These are phyloP conservation scores for Cyberlindnera veronae DNA, from an alignment of 805 yeast species.

Conservation along the genomic window DNA sequence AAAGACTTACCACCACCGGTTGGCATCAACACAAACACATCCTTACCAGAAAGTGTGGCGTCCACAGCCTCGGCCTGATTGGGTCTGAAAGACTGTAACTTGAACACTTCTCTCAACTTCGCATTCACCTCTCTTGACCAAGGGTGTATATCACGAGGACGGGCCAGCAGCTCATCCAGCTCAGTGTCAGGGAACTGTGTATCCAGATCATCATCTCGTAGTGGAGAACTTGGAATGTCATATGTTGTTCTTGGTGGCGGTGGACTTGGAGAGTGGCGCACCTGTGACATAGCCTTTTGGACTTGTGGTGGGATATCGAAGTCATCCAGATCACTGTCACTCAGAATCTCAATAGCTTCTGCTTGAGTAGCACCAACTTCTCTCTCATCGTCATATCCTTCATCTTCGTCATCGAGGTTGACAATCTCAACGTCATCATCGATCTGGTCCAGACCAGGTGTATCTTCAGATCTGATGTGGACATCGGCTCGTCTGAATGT, in stretches of 20 bases:
- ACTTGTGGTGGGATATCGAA: slow-evolving; percentile 13
- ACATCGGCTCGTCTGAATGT: too few relatives aligned
- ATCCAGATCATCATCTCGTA: slow-evolving; percentile 3
- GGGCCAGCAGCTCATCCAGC: slow-evolving; percentile 17
- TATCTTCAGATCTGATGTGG: too few relatives aligned
- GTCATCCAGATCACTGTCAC: slow-evolving; percentile 26
- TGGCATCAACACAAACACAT: slow-evolving; percentile 95
- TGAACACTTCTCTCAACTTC: slow-evolving; percentile 57
- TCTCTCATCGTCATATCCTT: slow-evolving; percentile 30
- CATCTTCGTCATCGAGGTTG: slow-evolving; percentile 22
- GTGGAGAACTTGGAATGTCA: slow-evolving; percentile 23
- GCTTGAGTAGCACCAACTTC: slow-evolving; percentile 21
- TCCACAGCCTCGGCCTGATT: slow-evolving; percentile 87
- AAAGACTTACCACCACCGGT: slow-evolving; percentile 98
- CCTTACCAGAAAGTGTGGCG: slow-evolving; percentile 71
- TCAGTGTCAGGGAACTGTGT: slow-evolving; percentile 20
- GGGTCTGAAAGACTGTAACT: slow-evolving; percentile 63
- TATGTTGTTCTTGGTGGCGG: background rate
- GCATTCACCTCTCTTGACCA: slow-evolving; percentile 71
- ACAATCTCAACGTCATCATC: slow-evolving; percentile 28
- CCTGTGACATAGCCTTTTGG: slow-evolving; percentile 4
- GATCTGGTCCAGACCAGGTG: slow-evolving; percentile 4
- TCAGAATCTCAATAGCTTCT: slow-evolving; percentile 16
- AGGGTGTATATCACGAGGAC: slow-evolving; percentile 24
- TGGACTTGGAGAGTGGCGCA: background rate